phyloP scores from a whole-genome alignment of 192 early-diverging fungal species.

The Coemansia sp. region DNA sequence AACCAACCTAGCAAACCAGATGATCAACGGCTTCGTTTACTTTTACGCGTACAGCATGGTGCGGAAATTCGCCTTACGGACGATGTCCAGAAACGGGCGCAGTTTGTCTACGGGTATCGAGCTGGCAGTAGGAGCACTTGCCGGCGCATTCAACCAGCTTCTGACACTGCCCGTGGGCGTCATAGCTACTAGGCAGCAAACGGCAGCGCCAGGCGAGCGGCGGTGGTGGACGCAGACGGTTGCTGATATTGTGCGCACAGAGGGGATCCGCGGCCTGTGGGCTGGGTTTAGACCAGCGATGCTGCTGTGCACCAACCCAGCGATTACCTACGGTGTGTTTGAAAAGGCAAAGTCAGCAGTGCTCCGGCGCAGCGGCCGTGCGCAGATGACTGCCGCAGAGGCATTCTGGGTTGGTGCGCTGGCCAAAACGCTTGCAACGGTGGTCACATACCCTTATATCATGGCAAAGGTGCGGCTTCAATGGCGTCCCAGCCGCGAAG shows the following conservation, averaged over 20 bases:
- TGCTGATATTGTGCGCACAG: slow-evolving; percentile 67
- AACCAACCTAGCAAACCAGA: slow-evolving; percentile 76
- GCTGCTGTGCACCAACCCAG: slow-evolving; percentile 90
- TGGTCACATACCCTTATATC: slow-evolving; percentile 92
- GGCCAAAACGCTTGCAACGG: slow-evolving; percentile 87
- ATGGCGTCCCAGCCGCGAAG: slow-evolving; percentile 76
- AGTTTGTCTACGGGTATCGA: slow-evolving; percentile 81
- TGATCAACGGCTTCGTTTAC: slow-evolving; percentile 79
- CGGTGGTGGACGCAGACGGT: slow-evolving; percentile 65
- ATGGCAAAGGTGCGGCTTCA: slow-evolving; percentile 99
- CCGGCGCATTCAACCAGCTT: slow-evolving; percentile 85
- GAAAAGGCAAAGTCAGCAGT: slow-evolving; percentile 72
- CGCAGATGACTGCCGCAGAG: slow-evolving; percentile 69
- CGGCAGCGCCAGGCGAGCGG: slow-evolving; percentile 65
- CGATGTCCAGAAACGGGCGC: slow-evolving; percentile 27
- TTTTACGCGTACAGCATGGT: slow-evolving; percentile 83
- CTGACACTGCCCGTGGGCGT: slow-evolving; percentile 93
- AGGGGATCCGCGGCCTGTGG: slow-evolving; percentile 86
- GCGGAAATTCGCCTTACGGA: slow-evolving; percentile 53
- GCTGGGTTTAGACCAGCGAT: slow-evolving; percentile 89
- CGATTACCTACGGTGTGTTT: slow-evolving; percentile 96
- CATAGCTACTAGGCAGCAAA: slow-evolving; percentile 93
- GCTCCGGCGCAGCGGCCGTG: slow-evolving; percentile 47
- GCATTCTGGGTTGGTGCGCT: slow-evolving; percentile 94
- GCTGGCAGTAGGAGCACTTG: slow-evolving; percentile 83